phyloP scores from a whole-genome alignment of 805 yeast species.

The Scheffersomyces ergatensis region DNA sequence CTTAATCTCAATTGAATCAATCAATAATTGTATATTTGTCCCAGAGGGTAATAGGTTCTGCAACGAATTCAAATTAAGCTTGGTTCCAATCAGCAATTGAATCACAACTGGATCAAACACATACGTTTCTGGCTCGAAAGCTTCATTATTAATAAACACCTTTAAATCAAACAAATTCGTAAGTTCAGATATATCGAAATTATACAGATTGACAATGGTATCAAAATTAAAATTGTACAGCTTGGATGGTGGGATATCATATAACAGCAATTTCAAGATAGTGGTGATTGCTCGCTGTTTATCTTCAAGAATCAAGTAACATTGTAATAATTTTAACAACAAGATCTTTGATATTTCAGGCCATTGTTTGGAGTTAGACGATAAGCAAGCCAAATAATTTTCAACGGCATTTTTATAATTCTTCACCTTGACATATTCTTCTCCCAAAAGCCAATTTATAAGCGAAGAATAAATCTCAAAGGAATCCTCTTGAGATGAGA shows the following conservation, averaged over 20 bases:
- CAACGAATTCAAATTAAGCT: constrained; percentile 6
- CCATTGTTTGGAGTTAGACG: constrained; percentile 28
- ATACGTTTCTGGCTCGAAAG: constrained; percentile 7
- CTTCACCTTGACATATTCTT: constrained; percentile 29
- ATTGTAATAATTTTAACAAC: constrained; percentile 34
- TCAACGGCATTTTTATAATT: constrained; percentile 16
- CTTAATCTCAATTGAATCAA: constrained; percentile 10
- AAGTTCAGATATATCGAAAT: constrained; percentile 1
- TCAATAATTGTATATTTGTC: constrained; percentile 2
- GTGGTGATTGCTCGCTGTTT: constrained; percentile 2
- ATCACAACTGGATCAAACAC: constrained; percentile 15
- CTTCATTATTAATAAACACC: constrained; percentile 13
- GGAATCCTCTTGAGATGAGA: constrained; percentile 1
- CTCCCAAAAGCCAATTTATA: constrained; percentile 51
- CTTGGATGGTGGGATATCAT: neutral
- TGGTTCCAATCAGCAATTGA: constrained; percentile 16
- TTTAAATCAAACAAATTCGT: constrained; percentile 13
- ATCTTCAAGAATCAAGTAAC: constrained; percentile 30
- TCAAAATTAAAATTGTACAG: too few species aligned
- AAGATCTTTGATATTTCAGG: constrained; percentile 24
- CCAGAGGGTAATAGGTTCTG: constrained; percentile 5
- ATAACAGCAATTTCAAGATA: neutral
- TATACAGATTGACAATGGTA: neutral
- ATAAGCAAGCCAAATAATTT: constrained; percentile 10
- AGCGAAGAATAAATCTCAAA: constrained; percentile 13